phyloP scores from a whole-genome alignment of 2,329 filamentous ascomycete species.

The Diaporthe citriasiana region DNA sequence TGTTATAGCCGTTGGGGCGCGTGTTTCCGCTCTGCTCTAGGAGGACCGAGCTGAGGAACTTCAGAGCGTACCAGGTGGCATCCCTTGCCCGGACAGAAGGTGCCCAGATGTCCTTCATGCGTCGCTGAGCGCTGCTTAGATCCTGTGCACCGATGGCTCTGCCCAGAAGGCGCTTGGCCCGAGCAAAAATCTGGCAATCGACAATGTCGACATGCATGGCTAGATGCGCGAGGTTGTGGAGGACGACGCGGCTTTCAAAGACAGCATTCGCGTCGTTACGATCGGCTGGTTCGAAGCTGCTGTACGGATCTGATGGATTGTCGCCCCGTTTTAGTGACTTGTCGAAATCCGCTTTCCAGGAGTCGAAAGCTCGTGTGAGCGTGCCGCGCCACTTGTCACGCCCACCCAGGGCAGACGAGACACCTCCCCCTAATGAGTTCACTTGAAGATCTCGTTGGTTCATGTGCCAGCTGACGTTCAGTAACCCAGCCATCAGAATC shows the following conservation, averaged over 20 bases:
- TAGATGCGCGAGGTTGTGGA: conserved; percentile 97
- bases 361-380: conserved; percentile 89
- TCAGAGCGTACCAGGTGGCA: conserved; percentile 91
- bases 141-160: conserved; percentile 87
- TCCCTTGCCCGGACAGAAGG: conserved; percentile 89
- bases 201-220: conserved; percentile 97
- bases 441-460: conserved; percentile 95
- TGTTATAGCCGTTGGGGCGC: conserved; percentile 54
- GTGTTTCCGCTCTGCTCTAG: conserved; percentile 64
- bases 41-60: conserved; percentile 88
- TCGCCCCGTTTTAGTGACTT: conserved; percentile 78
- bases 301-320: conserved; percentile 66
- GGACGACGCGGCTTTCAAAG: conserved; percentile 88
- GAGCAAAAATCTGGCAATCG: conserved; percentile 96
- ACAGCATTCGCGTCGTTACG: conserved; percentile 76
- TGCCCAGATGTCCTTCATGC: conserved; percentile 92
- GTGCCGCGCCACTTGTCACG: conserved; percentile 92
- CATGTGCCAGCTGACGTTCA: conserved; percentile 98
- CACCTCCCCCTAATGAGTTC: conserved; percentile 81
- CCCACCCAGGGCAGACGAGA: conserved; percentile 83
- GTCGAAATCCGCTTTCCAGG: conserved; percentile 95
- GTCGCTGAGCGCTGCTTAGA: conserved; percentile 81
- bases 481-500: conserved; percentile 91
- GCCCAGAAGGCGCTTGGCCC: conserved; percentile 86
- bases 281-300: conserved; percentile 65